These are phyloP conservation scores for Sporothrix inflata DNA, from an alignment of 2,329 filamentous ascomycete genomes.

Conservation along the genomic window DNA sequence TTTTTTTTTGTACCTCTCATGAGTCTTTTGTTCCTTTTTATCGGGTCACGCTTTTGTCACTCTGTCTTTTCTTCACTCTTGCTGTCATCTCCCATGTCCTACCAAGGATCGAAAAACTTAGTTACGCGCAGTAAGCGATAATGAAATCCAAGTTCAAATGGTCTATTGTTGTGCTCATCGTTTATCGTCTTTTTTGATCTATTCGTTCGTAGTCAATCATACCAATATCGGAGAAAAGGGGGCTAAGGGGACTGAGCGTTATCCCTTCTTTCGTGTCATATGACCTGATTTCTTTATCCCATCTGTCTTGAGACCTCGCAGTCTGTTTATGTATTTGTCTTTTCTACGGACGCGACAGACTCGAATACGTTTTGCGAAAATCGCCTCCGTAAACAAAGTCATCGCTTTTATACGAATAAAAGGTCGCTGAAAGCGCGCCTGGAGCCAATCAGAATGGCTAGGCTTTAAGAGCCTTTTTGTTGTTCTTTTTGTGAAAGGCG, in stretches of 20 bases:
- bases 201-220: neutral
- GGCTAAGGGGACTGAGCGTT: too few species aligned
- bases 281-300: too few species aligned
- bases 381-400: slow-evolving; percentile 8
- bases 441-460: neutral
- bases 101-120: neutral
- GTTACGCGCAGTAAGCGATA: neutral
- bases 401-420: neutral
- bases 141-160: neutral
- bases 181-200: neutral
- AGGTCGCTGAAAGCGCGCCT: neutral
- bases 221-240: neutral
- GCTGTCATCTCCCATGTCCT: neutral
- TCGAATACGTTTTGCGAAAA: neutral
- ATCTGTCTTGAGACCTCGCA: neutral
- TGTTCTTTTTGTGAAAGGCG: neutral
- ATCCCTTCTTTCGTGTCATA: too few species aligned
- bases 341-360: too few species aligned
- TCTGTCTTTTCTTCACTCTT: neutral
- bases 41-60: neutral
- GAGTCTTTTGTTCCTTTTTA: neutral
- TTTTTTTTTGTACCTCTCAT: neutral
- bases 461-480: neutral
- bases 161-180: neutral
- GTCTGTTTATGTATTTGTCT: neutral